Conservation (phyloP, 441 rosid species). For the Pelargonium cotyledonis region DNA sequence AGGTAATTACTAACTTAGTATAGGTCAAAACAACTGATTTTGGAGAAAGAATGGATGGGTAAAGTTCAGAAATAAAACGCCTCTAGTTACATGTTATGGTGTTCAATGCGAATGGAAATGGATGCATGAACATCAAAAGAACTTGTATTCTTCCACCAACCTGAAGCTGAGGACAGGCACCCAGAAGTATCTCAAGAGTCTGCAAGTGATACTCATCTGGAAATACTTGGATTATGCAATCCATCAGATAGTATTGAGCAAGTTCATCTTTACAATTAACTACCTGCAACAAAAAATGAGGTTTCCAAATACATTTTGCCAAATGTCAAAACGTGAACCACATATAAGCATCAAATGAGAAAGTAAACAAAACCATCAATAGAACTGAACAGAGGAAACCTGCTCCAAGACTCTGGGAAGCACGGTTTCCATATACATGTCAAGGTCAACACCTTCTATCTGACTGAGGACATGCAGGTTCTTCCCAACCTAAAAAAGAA, state of each 20-base stretch:
- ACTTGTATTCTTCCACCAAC: slow-evolving; percentile 28
- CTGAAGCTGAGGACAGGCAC: slow-evolving; percentile 98
- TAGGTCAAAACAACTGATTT: too few species aligned
- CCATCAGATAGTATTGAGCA: slow-evolving; percentile 91
- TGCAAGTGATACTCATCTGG: slow-evolving; percentile 99
- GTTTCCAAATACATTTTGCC: slow-evolving; percentile 11
- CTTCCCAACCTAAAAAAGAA: slow-evolving; percentile 63
- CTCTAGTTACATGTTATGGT: too few species aligned
- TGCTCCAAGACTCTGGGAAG: slow-evolving; percentile 79
- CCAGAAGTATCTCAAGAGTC: slow-evolving; percentile 84
- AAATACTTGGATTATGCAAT: slow-evolving; percentile 97
- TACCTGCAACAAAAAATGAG: slow-evolving; percentile 45
- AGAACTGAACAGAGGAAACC: slow-evolving; percentile 29
- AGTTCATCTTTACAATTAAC: slow-evolving; percentile 96
- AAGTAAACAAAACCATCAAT: slow-evolving; percentile 2
- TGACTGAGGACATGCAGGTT: slow-evolving; percentile 77
- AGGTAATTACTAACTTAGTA: too few species aligned
- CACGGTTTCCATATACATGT: slow-evolving; percentile 63
- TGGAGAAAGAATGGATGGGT: too few species aligned
- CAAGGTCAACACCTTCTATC: slow-evolving; percentile 75
- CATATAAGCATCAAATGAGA: slow-evolving; percentile 18
- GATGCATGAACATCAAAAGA: background rate
- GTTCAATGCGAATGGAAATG: background rate
- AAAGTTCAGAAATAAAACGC: too few species aligned
- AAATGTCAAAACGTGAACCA: slow-evolving; percentile 18